Evolutionary conservation across 257 asterid genomes (phyloP).

Genomic region (Solanum ossicruentum): DNA sequence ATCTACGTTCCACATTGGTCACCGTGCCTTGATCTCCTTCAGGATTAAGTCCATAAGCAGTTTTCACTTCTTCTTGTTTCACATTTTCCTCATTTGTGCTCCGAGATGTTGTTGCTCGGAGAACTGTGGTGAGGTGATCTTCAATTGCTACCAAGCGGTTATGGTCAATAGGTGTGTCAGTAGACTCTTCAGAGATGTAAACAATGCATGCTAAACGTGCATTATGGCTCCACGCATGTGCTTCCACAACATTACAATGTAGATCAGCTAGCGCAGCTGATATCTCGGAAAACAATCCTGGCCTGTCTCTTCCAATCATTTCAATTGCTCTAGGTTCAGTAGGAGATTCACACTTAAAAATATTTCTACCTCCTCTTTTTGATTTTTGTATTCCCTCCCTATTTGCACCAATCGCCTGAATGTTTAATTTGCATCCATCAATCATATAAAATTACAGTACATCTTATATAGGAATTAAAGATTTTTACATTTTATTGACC

Average conservation of each 20-base stretch:
- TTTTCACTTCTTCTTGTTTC: constrained; percentile 33
- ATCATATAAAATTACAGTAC: not conserved
- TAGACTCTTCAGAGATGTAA: constrained; percentile 37
- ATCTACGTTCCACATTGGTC: constrained; percentile 47
- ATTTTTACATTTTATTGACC: too few relatives aligned
- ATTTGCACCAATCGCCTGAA: constrained; percentile 37
- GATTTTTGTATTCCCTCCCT: constrained; percentile 5
- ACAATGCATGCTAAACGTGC: constrained; percentile 58
- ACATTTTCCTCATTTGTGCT: constrained; percentile 9
- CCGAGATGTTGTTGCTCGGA: constrained; percentile 38
- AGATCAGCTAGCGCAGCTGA: constrained; percentile 73
- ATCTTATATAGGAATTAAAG: not conserved
- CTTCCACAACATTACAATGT: constrained; percentile 54
- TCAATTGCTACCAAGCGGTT: constrained; percentile 46
- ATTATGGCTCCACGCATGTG: constrained; percentile 80
- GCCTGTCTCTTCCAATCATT: constrained; percentile 68
- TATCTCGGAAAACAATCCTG: constrained; percentile 67
- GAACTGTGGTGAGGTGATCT: constrained; percentile 54
- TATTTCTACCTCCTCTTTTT: not conserved
- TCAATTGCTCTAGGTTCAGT: constrained; percentile 48
- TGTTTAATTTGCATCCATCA: not conserved
- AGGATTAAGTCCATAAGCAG: constrained; percentile 31
- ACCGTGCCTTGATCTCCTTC: constrained; percentile 31
- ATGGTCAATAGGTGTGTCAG: constrained; percentile 36
- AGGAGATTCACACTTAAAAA: constrained; percentile 4